These are phyloP conservation scores for Picocystis sp. DNA, from an alignment of 163 green algal genomes.

Conservation along the genomic window DNA sequence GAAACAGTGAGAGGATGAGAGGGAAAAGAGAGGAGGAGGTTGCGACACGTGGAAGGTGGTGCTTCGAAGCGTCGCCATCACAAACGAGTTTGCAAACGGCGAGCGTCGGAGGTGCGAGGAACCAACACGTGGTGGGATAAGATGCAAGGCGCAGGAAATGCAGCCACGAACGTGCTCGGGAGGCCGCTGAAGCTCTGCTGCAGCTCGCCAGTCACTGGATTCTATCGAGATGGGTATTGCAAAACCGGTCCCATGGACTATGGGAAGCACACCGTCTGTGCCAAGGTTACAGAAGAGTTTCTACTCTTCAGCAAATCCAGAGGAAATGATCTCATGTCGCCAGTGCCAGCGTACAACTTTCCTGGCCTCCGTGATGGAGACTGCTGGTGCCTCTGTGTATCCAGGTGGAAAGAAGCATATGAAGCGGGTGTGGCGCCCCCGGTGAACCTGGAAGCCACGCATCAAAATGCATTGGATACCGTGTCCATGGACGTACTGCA, in stretches of 20 bases:
- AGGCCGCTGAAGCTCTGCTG: constrained; percentile 4
- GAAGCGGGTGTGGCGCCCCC: constrained; percentile 19
- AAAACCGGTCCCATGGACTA: constrained; percentile 26
- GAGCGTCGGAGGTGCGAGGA: too few species aligned
- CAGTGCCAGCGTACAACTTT: constrained; percentile 22
- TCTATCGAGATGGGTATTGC: constrained; percentile 35
- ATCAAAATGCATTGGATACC: constrained; percentile 22
- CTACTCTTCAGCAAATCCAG: constrained; percentile 14
- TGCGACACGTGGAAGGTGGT: too few species aligned
- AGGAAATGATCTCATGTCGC: constrained; percentile 38
- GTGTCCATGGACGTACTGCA: constrained; percentile 23
- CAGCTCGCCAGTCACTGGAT: constrained; percentile 2
- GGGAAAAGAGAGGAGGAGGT: too few species aligned
- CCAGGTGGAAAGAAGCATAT: constrained; percentile 20
- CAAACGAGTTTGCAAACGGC: too few species aligned
- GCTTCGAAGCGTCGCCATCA: too few species aligned
- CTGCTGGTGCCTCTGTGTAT: constrained; percentile 5
- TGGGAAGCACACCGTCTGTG: constrained; percentile 30
- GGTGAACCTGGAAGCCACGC: constrained; percentile 17
- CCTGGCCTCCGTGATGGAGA: constrained; percentile 24
- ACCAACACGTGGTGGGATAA: too few species aligned
- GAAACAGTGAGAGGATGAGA: too few species aligned
- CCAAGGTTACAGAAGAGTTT: constrained; percentile 26
- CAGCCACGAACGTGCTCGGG: constrained; percentile 4
- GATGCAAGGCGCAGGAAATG: too few species aligned